Evolutionary conservation across 352 stramenopile genomes (phyloP).

Genomic region (Pythium folliculosum): DNA sequence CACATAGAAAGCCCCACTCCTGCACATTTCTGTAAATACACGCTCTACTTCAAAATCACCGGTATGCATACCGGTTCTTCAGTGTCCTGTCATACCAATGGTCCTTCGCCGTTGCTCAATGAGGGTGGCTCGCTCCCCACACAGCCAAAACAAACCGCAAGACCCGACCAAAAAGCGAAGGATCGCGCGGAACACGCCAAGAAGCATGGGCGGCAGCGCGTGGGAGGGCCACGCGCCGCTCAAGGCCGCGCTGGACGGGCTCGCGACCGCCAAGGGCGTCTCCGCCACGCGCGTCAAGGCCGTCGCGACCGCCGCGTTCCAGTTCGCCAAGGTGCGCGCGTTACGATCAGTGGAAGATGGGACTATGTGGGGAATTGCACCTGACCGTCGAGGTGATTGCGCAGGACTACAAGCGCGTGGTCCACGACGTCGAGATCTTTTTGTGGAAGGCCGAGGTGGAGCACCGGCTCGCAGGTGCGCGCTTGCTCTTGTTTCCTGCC

Average conservation of each 20-base stretch:
- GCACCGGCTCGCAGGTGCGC: conserved; percentile 72
- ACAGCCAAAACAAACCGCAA: not conserved
- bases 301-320: conserved; percentile 65
- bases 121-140: not conserved
- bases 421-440: conserved; percentile 85
- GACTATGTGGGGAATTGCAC: no score
- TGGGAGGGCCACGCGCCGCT: conserved; percentile 79
- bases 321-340: conserved; percentile 79
- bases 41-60: not conserved
- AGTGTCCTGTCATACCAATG: not conserved
- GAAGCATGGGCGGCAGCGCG: conserved; percentile 16
- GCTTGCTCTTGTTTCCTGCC: no score
- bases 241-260: conserved; percentile 60
- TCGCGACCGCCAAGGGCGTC: conserved; percentile 78
- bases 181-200: conserved; percentile 8
- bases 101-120: conserved; percentile 1
- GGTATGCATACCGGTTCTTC: conserved; percentile 10
- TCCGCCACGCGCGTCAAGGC: conserved; percentile 76
- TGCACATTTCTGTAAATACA: not conserved
- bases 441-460: conserved; percentile 84
- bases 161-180: not conserved
- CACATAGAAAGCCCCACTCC: not conserved
- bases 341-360: no score
- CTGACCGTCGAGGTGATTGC: no score
- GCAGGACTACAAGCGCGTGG: conserved; percentile 87